Conservation (phyloP, 2,329 filamentous ascomycete genomes). For the Rutstroemia sp. region DNA sequence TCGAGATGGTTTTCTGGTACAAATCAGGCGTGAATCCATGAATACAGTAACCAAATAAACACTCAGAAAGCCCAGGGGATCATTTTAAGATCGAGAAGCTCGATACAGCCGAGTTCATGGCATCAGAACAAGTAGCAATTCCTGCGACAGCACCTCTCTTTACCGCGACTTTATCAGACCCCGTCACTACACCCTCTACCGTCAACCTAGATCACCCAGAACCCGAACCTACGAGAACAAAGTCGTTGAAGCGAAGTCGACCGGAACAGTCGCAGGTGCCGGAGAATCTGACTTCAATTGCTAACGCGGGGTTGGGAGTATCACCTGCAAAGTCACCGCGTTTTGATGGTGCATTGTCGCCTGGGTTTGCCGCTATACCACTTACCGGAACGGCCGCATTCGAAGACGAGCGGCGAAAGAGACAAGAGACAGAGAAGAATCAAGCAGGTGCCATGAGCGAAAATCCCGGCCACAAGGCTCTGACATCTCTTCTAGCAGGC, state of each 20-base stretch:
- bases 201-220: conserved; percentile 13
- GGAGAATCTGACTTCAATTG: conserved; percentile 20
- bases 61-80: not conserved
- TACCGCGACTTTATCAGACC: conserved; percentile 18
- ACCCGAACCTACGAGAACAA: conserved; percentile 18
- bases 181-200: conserved; percentile 15
- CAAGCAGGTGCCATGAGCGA: conserved; percentile 38
- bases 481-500: conserved; percentile 48
- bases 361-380: conserved; percentile 31
- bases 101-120: conserved; percentile 21
- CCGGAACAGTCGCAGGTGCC: conserved; percentile 21
- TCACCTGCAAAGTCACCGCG: conserved; percentile 29
- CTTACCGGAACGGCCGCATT: conserved; percentile 47
- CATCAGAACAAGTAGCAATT: conserved; percentile 23
- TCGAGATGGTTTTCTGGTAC: conserved; percentile 22
- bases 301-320: conserved; percentile 23
- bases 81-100: not conserved
- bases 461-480: conserved; percentile 45
- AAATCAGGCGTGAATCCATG: conserved; percentile 11
- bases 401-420: conserved; percentile 44
- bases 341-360: conserved; percentile 28
- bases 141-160: conserved; percentile 20
- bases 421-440: conserved; percentile 38
- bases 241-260: conserved; percentile 27
- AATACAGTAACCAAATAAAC: conserved; percentile 7